These are phyloP conservation scores for Staphylotrichum tortipilum DNA, from an alignment of 495 filamentous ascomycete species.

Conservation along the genomic window DNA sequence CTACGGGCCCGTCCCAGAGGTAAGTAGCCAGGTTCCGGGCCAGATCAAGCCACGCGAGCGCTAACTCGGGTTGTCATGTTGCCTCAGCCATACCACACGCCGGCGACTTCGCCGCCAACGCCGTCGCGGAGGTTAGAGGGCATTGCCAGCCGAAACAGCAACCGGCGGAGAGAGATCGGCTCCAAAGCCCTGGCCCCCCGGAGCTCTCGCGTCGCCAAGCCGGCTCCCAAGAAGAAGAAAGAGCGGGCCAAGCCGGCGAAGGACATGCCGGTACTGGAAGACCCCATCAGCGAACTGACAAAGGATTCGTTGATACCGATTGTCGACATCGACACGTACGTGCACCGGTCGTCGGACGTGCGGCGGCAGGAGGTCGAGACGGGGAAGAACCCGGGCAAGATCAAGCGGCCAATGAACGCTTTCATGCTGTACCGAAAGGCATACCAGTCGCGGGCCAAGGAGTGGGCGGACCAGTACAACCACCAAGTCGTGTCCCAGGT, in stretches of 20 bases:
- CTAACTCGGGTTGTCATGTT: not conserved
- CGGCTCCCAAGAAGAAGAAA: conserved; percentile 37
- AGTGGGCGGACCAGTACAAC: conserved; percentile 78
- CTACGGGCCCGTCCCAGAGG: conserved; percentile 25
- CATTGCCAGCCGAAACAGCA: conserved; percentile 35
- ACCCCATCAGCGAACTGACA: conserved; percentile 72
- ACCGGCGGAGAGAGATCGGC: conserved; percentile 1
- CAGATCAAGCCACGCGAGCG: not conserved
- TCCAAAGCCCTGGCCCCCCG: conserved; percentile 18
- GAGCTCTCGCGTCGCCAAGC: conserved; percentile 27
- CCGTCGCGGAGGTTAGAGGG: conserved; percentile 31
- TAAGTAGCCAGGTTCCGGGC: conserved; percentile 12
- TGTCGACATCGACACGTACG: conserved; percentile 74
- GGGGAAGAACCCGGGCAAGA: conserved; percentile 61
- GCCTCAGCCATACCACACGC: conserved; percentile 40
- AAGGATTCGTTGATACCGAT: conserved; percentile 52
- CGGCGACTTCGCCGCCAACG: conserved; percentile 42
- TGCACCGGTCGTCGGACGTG: conserved; percentile 58
- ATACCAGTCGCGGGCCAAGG: conserved; percentile 78
- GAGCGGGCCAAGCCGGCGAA: conserved; percentile 45
- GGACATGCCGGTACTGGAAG: conserved; percentile 47
- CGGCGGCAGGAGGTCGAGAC: conserved; percentile 58
- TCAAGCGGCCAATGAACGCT: conserved; percentile 93
- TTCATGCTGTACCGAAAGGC: conserved; percentile 98
- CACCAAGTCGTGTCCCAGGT: conserved; percentile 87